phyloP scores from a whole-genome alignment of 1,139 yeast genomes.

The Magnusiomyces suaveolens region DNA sequence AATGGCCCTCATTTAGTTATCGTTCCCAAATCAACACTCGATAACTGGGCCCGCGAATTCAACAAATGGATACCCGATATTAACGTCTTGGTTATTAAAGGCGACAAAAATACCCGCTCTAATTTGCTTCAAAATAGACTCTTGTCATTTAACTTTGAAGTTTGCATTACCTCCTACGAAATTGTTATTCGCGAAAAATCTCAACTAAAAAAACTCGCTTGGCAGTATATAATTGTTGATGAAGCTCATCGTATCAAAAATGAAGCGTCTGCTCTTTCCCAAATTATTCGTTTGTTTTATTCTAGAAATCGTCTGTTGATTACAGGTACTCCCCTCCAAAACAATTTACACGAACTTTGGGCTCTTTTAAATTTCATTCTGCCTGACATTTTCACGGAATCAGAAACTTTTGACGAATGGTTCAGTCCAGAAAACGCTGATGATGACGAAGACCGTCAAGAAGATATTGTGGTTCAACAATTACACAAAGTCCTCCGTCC shows the following conservation, averaged over 20 bases:
- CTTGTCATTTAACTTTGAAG: slow-evolving; percentile 73
- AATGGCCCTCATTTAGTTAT: slow-evolving; percentile 87
- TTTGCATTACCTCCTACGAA: slow-evolving; percentile 85
- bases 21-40: slow-evolving; percentile 91
- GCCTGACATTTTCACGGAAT: slow-evolving; percentile 93
- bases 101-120: slow-evolving; percentile 68
- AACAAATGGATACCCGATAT: slow-evolving; percentile 96
- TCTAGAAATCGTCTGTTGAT: slow-evolving; percentile 77
- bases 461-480: slow-evolving; percentile 68
- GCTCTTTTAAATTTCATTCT: slow-evolving; percentile 79
- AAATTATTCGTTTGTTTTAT: slow-evolving; percentile 77
- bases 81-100: slow-evolving; percentile 73
- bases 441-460: slow-evolving; percentile 43
- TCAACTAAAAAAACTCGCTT: slow-evolving; percentile 67
- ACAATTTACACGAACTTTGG: slow-evolving; percentile 92
- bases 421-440: slow-evolving; percentile 36
- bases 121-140: slow-evolving; percentile 50
- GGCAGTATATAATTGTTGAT: slow-evolving; percentile 92
- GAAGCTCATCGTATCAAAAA: slow-evolving; percentile 96
- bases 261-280: slow-evolving; percentile 85
- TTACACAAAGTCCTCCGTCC: slow-evolving; percentile 86
- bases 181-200: slow-evolving; percentile 86
- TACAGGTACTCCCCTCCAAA: slow-evolving; percentile 94
- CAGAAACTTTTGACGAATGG: slow-evolving; percentile 91
- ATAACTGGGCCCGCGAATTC: slow-evolving; percentile 93